These are phyloP conservation scores for Nannizziopsis arthrosporioides DNA, from an alignment of 2,329 filamentous ascomycete species.

Conservation along the genomic window DNA sequence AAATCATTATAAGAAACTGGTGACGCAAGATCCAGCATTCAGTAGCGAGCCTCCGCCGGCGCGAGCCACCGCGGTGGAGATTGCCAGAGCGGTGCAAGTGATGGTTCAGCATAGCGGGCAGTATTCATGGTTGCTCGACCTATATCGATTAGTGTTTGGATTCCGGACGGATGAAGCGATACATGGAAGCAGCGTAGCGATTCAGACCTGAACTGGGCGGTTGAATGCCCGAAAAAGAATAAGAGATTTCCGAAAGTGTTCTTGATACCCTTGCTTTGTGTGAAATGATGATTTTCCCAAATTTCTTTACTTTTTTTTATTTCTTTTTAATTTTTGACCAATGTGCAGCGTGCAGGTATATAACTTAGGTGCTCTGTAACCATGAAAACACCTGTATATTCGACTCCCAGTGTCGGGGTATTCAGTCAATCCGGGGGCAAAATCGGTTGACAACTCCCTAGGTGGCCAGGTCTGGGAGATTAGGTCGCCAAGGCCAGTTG, in stretches of 20 bases:
- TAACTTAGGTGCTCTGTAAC: too few relatives aligned
- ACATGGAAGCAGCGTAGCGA: slow-evolving; percentile 48
- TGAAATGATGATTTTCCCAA: too few relatives aligned
- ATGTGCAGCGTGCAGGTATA: too few relatives aligned
- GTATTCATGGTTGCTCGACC: slow-evolving; percentile 67
- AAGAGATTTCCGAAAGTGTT: neutral
- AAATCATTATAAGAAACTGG: slow-evolving; percentile 67
- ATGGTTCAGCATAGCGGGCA: slow-evolving; percentile 57
- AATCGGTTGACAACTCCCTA: too few relatives aligned
- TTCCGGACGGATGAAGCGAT: slow-evolving; percentile 70
- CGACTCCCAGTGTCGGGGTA: too few relatives aligned
- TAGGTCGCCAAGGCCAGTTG: too few relatives aligned
- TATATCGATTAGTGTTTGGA: slow-evolving; percentile 75
- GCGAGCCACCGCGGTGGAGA: slow-evolving; percentile 51
- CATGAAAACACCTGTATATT: too few relatives aligned
- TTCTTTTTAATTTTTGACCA: too few relatives aligned
- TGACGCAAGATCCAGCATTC: slow-evolving; percentile 61
- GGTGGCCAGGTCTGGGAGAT: too few relatives aligned
- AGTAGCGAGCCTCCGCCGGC: slow-evolving; percentile 29
- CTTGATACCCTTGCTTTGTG: slow-evolving; percentile 2
- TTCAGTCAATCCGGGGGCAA: too few relatives aligned
- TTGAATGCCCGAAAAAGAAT: neutral
- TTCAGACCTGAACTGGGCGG: slow-evolving; percentile 20
- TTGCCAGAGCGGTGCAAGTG: slow-evolving; percentile 66
- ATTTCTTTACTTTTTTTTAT: too few relatives aligned